These are phyloP conservation scores for Hygrophoropsis aurantiaca DNA, from an alignment of 768 basidiomycete genomes.

Conservation along the genomic window DNA sequence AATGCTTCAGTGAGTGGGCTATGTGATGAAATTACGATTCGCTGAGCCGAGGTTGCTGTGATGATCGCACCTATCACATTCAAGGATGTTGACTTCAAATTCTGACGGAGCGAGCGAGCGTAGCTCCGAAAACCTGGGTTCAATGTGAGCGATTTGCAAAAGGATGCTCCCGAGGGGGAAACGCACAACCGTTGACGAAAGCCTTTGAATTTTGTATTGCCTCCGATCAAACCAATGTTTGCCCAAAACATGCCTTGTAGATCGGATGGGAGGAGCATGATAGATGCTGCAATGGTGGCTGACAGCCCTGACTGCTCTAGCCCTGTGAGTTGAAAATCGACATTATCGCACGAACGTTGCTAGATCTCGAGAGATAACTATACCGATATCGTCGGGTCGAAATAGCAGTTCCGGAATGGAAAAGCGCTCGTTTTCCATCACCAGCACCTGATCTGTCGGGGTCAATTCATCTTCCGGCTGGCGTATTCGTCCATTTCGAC, in stretches of 20 bases:
- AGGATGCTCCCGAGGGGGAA: constrained; percentile 10
- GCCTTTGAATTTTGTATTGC: constrained; percentile 72
- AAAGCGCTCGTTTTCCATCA: constrained; percentile 92
- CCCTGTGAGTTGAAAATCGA: constrained; percentile 40
- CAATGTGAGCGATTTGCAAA: constrained; percentile 15
- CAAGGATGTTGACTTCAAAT: constrained; percentile 70
- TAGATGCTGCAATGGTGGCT: constrained; percentile 71
- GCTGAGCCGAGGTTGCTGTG: constrained; percentile 4
- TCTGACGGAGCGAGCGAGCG: constrained; percentile 81
- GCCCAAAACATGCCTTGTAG: constrained; percentile 94
- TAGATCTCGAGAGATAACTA: constrained; percentile 22
- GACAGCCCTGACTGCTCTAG: constrained; percentile 81
- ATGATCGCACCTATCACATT: constrained; percentile 67
- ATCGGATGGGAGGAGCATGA: constrained; percentile 74
- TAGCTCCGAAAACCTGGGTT: constrained; percentile 66
- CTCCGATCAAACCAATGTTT: constrained; percentile 89
- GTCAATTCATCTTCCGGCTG: constrained; percentile 49
- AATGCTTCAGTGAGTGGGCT: constrained; percentile 72
- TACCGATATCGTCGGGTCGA: constrained; percentile 87
- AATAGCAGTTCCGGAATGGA: constrained; percentile 91
- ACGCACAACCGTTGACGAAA: constrained; percentile 77
- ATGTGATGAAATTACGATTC: constrained; percentile 7
- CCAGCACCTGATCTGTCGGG: constrained; percentile 67
- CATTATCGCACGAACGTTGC: neutral
- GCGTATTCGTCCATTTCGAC: constrained; percentile 59